These are phyloP conservation scores for Aspergillus ruber DNA, from an alignment of 2,329 filamentous ascomycete species.

Conservation along the genomic window DNA sequence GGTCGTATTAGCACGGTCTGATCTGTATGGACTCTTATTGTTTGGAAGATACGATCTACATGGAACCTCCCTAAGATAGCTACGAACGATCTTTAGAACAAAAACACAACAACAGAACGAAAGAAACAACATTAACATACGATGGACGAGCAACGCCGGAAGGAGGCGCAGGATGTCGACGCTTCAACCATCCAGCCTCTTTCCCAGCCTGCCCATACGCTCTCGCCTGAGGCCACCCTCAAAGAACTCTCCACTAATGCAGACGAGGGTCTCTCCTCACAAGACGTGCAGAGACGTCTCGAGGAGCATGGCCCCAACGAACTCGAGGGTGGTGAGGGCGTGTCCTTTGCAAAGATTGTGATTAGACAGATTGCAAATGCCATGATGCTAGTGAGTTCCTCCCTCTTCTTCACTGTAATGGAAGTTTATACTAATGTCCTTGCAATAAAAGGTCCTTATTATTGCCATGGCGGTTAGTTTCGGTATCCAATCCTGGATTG, in stretches of 20 bases:
- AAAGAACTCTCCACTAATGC: conserved; percentile 51
- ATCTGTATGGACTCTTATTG: conserved; percentile 28
- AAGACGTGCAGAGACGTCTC: conserved; percentile 51
- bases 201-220: conserved; percentile 56
- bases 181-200: conserved; percentile 45
- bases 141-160: conserved; percentile 1
- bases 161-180: neutral
- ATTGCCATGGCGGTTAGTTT: conserved; percentile 64
- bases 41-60: conserved; percentile 25
- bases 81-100: conserved; percentile 5
- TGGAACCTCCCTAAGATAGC: conserved; percentile 24
- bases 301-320: conserved; percentile 57
- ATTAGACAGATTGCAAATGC: conserved; percentile 62
- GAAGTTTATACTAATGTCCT: neutral
- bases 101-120: conserved; percentile 4
- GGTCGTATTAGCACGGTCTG: conserved; percentile 2
- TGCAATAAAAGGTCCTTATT: conserved; percentile 57
- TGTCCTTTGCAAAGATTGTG: conserved; percentile 64
- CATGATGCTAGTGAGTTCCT: conserved; percentile 56
- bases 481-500: conserved; percentile 52
- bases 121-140: conserved; percentile 1
- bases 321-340: conserved; percentile 57
- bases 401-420: neutral
- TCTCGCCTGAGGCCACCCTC: conserved; percentile 49
- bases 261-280: conserved; percentile 51